Percentiles rank a stretch among this genome's conserved stretches.
phyloP scores from a whole-genome alignment of 805 yeast species.

The Metschnikowia kofuensis region DNA sequence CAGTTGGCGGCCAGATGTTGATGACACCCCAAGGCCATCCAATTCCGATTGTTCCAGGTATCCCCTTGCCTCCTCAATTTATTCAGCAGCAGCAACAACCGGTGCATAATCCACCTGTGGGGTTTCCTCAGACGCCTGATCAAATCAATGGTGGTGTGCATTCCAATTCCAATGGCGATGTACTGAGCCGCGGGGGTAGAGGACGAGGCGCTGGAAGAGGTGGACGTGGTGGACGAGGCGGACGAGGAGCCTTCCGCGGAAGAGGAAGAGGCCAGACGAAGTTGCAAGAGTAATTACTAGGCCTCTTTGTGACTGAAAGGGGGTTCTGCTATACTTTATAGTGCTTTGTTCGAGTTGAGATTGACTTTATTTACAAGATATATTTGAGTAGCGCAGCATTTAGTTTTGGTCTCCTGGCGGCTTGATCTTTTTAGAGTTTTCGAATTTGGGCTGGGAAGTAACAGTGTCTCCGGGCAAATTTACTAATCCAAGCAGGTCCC shows the following conservation, averaged over 20 bases:
- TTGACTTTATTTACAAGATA: constrained; percentile 4
- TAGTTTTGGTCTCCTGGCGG: not conserved
- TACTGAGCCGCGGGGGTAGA: constrained; percentile 11
- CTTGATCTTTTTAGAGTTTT: not conserved
- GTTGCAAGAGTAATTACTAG: not conserved
- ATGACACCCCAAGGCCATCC: constrained; percentile 7
- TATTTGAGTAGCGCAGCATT: not conserved
- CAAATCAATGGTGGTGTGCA: not conserved
- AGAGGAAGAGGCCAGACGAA: constrained; percentile 17
- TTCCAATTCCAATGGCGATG: not conserved
- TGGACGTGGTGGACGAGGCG: constrained; percentile 25
- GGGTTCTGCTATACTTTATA: too few relatives aligned
- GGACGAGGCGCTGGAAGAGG: constrained; percentile 18
- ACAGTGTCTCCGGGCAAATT: constrained; percentile 37
- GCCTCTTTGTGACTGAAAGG: too few relatives aligned
- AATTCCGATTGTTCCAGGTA: constrained; percentile 33
- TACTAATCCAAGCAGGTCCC: constrained; percentile 43
- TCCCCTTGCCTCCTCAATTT: constrained; percentile 37
- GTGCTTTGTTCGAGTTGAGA: not conserved
- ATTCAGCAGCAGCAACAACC: constrained; percentile 23
- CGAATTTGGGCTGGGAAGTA: not conserved
- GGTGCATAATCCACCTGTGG: constrained; percentile 11
- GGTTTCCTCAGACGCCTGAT: not conserved
- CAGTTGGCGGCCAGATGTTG: not conserved
- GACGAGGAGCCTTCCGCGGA: constrained; percentile 10